Percentiles rank a stretch among this genome's conserved stretches.
Evolutionary conservation across 2,329 filamentous ascomycete genomes (phyloP).

Genomic region (Ophiostoma sp.): DNA sequence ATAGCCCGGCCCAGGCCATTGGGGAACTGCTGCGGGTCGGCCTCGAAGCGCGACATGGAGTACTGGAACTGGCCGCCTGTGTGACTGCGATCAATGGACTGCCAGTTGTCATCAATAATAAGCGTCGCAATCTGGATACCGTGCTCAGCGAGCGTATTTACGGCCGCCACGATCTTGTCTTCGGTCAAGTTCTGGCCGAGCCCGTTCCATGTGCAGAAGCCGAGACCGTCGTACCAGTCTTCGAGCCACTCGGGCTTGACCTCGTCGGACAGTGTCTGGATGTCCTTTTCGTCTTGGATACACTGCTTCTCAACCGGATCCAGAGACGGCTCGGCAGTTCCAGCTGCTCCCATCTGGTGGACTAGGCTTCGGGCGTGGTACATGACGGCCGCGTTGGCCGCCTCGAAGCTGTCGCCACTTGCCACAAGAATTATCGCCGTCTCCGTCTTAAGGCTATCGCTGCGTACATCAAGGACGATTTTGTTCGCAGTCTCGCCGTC

Average conservation of each 20-base stretch:
- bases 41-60: conserved; percentile 80
- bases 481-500: conserved; percentile 51
- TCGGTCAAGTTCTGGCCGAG: conserved; percentile 79
- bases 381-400: conserved; percentile 72
- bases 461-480: conserved; percentile 63
- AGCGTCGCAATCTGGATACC: conserved; percentile 75
- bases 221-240: conserved; percentile 86
- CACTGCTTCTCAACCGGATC: too few relatives aligned
- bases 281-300: not conserved
- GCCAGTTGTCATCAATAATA: conserved; percentile 98
- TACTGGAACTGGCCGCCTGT: conserved; percentile 50
- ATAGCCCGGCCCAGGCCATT: conserved; percentile 69
- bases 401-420: conserved; percentile 66
- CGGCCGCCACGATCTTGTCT: conserved; percentile 68
- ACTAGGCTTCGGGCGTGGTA: conserved; percentile 75
- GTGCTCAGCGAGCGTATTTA: conserved; percentile 64
- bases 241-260: conserved; percentile 65
- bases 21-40: conserved; percentile 72
- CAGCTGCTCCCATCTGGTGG: conserved; percentile 33
- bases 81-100: conserved; percentile 55
- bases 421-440: conserved; percentile 62
- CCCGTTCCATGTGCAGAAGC: conserved; percentile 96
- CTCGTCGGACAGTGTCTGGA: conserved; percentile 38
- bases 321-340: not conserved
- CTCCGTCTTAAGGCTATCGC: conserved; percentile 56